Evolutionary conservation across 2,329 filamentous ascomycete species (phyloP).

Genomic region (Fusarium sublunatum): DNA sequence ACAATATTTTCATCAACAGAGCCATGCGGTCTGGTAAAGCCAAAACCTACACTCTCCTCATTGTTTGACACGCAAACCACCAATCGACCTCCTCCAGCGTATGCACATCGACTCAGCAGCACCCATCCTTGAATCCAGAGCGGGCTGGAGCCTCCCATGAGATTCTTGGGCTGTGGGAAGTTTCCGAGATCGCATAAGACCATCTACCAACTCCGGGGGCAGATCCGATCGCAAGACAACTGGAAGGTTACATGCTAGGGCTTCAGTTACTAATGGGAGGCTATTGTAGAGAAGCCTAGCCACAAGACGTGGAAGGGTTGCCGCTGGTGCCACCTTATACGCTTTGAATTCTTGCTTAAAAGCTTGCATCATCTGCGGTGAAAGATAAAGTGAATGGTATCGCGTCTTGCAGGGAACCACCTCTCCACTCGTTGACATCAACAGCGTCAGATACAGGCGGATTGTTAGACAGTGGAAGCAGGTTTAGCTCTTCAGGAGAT

Average conservation of each 20-base stretch:
- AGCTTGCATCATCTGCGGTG: conserved; percentile 2
- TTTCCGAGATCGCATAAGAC: conserved; percentile 52
- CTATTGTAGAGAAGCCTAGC: conserved; percentile 18
- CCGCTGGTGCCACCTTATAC: conserved; percentile 16
- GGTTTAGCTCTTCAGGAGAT: conserved; percentile 54
- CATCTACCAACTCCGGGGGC: conserved; percentile 8
- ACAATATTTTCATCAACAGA: conserved; percentile 45
- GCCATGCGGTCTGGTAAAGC: conserved; percentile 1
- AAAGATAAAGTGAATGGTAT: conserved; percentile 26
- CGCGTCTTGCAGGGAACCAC: conserved; percentile 38
- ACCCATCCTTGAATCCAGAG: conserved; percentile 51
- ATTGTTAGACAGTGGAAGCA: conserved; percentile 37
- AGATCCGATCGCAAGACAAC: conserved; percentile 31
- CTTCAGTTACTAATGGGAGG: conserved; percentile 21
- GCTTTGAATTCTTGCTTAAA: conserved; percentile 29
- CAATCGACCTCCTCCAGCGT: conserved; percentile 4
- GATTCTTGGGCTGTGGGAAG: conserved; percentile 24
- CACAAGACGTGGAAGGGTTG: conserved; percentile 24
- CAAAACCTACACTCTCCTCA: conserved; percentile 1
- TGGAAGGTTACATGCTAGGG: conserved; percentile 32
- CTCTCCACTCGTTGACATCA: conserved; percentile 53
- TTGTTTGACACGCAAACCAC: conserved; percentile 1
- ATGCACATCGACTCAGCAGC: conserved; percentile 56
- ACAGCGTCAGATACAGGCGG: conserved; percentile 49
- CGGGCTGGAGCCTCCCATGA: too few relatives aligned